Percentiles rank a stretch among this genome's conserved stretches.
Evolutionary conservation across 768 basidiomycete genomes (phyloP).

Genomic region (Termitomyces sp.): DNA sequence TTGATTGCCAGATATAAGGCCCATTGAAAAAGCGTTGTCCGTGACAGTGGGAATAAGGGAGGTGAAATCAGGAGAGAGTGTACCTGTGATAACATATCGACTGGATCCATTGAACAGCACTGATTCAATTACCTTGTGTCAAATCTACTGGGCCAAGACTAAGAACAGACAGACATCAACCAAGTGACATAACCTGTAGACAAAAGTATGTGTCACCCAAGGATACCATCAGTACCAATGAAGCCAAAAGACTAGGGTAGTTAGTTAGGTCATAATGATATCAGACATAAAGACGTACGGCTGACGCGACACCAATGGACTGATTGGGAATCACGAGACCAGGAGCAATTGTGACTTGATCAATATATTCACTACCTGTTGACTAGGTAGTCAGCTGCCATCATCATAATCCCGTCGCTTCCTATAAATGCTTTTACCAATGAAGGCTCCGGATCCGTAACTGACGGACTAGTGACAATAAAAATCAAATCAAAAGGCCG

Average conservation of each 20-base stretch:
- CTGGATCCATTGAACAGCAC: neutral
- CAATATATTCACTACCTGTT: conserved; percentile 39
- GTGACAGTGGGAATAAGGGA: conserved; percentile 49
- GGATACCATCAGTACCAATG: conserved; percentile 52
- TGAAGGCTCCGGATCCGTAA: conserved; percentile 60
- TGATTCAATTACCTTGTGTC: conserved; percentile 32
- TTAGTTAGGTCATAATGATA: neutral
- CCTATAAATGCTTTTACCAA: conserved; percentile 26
- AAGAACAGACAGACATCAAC: neutral
- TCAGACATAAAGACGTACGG: conserved; percentile 7
- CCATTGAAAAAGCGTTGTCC: conserved; percentile 41
- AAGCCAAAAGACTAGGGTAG: conserved; percentile 32
- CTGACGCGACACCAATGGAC: conserved; percentile 60
- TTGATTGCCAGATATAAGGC: conserved; percentile 30
- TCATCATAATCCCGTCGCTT: neutral
- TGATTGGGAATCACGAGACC: conserved; percentile 47
- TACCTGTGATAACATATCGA: conserved; percentile 16
- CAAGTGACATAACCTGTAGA: neutral
- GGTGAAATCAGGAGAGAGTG: conserved; percentile 22
- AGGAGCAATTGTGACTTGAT: conserved; percentile 45
- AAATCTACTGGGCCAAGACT: conserved; percentile 61
- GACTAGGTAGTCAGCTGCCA: neutral
- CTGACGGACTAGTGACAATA: conserved; percentile 32
- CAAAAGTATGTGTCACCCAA: conserved; percentile 39
- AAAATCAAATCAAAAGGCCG: neutral